phyloP scores from a whole-genome alignment of 2,329 filamentous ascomycete species.

The Diaporthe citri region DNA sequence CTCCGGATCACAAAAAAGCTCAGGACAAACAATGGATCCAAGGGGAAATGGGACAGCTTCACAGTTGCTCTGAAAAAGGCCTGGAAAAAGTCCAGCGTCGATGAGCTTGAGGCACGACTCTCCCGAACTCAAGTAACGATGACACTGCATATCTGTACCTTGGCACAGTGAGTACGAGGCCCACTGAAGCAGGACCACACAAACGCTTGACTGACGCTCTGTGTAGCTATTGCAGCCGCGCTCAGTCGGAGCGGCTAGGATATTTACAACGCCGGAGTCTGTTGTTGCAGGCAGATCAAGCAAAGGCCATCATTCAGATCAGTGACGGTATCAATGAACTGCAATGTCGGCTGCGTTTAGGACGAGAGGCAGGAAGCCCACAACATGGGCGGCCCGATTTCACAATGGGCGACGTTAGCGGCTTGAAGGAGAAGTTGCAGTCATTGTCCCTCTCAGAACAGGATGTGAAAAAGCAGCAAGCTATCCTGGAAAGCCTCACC shows the following conservation, averaged over 20 bases:
- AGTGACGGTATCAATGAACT: not conserved
- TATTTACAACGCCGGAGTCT: not conserved
- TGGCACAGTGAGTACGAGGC: not conserved
- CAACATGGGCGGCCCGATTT: too few relatives aligned
- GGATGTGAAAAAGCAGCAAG: not conserved
- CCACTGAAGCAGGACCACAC: fast-evolving
- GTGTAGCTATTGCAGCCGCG: not conserved
- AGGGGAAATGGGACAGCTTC: not conserved
- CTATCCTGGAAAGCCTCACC: not conserved
- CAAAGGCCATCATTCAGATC: not conserved
- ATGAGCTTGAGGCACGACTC: not conserved
- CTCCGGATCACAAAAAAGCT: not conserved
- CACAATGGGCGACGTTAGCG: not conserved
- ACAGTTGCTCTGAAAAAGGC: not conserved
- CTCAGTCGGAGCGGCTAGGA: not conserved
- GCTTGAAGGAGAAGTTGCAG: not conserved
- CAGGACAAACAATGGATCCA: not conserved
- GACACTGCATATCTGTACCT: not conserved
- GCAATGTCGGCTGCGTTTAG: not conserved
- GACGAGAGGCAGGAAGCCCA: not conserved
- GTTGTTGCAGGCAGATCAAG: not conserved
- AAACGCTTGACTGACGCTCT: not conserved
- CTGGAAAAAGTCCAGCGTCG: not conserved
- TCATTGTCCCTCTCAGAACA: not conserved
- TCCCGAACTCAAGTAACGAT: not conserved